Base-by-base conservation (phyloP, 306 rosid species). In the Gillenia trifoliata region DNA sequence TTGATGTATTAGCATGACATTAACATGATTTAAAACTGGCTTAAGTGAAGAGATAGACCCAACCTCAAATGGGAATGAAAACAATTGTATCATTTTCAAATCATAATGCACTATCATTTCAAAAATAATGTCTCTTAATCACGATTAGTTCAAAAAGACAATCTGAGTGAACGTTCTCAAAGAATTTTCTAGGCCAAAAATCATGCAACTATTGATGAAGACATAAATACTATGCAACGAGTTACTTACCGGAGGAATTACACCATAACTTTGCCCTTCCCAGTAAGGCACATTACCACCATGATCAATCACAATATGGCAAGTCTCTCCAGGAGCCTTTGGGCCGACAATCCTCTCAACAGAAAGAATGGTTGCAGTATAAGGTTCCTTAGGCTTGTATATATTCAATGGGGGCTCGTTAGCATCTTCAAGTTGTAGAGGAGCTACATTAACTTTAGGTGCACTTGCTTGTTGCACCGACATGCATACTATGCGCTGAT, bases 191-290 rank as follows among this genome's bases (percentile, higher is more conserved):
- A 0, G 30, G 62, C 25, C 23, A 63, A 49, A 74, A 63, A 5
- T n/a, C 55, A 26, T 61, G 36, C 43, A 31, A 16, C 2, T 25
- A 5, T 5, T 25, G 19, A 5, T 40, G 29, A 40, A 59, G 28
- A 41, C 41, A 72, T 20, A 41, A 72, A 23, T 28, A 22, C 13
- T 3, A 69, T 23, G 25, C 8, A 11, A 50, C 33, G 5, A 76
- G 69, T 43, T 55, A 85, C 96, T 87, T 86, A 94, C 99, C 7
- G 96, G 97, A 56, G 99, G 97, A 77, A 94, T 90, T 12, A 94
- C 89, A 49, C 99, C 99, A 64, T 94, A 94, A 86, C 97, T 94
- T 79, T 94, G 97, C 55, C 99, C 99, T 89, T 94, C 99, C 99
- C 99, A 94, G 78, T 94, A 94, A 45, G 97, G 99, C 75, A 92